Base-by-base conservation (phyloP, 2,329 filamentous ascomycete species). In the Aspergillus oerlinghausenensis region DNA sequence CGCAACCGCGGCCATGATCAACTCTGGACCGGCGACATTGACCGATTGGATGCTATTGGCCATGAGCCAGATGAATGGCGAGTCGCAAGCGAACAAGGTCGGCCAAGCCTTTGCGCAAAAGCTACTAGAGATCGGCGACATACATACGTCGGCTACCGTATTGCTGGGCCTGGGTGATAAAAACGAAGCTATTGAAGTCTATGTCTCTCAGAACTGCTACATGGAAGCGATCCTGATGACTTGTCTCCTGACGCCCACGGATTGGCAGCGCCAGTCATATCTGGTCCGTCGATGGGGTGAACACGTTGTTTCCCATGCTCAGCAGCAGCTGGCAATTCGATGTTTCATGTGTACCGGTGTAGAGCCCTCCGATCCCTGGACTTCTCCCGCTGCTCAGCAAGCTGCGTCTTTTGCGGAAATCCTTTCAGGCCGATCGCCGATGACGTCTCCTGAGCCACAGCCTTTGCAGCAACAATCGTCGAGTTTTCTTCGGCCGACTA, bases 11-110 rank as follows among this genome's bases (percentile, higher is more conserved):
- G 85, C 89, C 2, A 89, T 88, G 78, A 77, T 86, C 40, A 78
- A 85, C 47, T 88, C 91, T 0, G 86, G 93, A 63, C 88, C 90
- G n/a, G 92, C 94, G 83, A 93, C 91, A 9, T 91, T 89, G 2
- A 90, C 90, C 0, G 94, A 97, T 73, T 99, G 94, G 94, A 97
- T 99, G 91, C 77, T 97, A 57, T 79, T 99, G 38, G 93, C 94
- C 10, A 76, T 99, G 52, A 96, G 90, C 68, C 89, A 90, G 43
- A 95, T 97, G 75, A 91, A 89, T 52, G 84, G 86, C 2, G 80
- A 85, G 59, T 81, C 85, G 40, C 91, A 91, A 1, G 90, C 95
- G 66, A 92, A 95, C 70, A 95, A 96, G 71, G 85, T 97, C 17
- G 92, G 90, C 1, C 88, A 93, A 56, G 88, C 91, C 3, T 96